Evolutionary conservation across 345 rosid genomes (phyloP).

Genomic region (Ailanthus altissimus): DNA sequence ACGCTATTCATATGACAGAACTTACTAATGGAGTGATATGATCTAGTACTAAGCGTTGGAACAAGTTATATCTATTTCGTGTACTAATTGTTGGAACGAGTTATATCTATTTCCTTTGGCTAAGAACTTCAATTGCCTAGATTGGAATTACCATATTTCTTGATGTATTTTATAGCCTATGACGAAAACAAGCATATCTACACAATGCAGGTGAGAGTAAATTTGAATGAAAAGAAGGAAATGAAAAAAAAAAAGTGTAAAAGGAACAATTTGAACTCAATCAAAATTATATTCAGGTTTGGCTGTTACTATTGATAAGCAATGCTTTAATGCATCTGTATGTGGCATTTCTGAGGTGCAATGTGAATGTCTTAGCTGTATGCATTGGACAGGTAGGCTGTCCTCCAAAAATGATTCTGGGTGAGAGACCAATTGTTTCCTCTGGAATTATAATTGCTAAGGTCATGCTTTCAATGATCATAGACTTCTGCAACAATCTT

Average conservation of each 20-base stretch:
- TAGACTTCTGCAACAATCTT: not conserved
- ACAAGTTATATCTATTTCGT: not conserved
- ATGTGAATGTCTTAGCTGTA: not conserved
- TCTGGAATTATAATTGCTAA: not conserved
- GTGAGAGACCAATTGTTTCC: not conserved
- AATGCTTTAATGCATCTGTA: not conserved
- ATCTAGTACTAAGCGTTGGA: not conserved
- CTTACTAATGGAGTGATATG: not conserved
- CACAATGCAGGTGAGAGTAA: not conserved
- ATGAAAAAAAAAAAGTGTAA: not conserved
- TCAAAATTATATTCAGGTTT: not conserved
- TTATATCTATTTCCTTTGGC: not conserved
- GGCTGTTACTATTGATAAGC: not conserved
- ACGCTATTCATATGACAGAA: not conserved
- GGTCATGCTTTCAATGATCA: not conserved
- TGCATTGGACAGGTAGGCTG: not conserved
- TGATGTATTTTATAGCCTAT: not conserved
- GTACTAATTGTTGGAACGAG: not conserved
- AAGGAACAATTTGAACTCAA: not conserved
- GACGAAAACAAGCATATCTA: not conserved
- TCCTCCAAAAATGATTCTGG: not conserved
- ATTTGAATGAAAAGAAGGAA: not conserved
- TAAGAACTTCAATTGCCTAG: not conserved
- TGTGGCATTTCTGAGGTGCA: not conserved
- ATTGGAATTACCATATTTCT: conserved; percentile 5